Evolutionary conservation across 805 yeast genomes (phyloP).

Genomic region (Saturnispora hagleri): DNA sequence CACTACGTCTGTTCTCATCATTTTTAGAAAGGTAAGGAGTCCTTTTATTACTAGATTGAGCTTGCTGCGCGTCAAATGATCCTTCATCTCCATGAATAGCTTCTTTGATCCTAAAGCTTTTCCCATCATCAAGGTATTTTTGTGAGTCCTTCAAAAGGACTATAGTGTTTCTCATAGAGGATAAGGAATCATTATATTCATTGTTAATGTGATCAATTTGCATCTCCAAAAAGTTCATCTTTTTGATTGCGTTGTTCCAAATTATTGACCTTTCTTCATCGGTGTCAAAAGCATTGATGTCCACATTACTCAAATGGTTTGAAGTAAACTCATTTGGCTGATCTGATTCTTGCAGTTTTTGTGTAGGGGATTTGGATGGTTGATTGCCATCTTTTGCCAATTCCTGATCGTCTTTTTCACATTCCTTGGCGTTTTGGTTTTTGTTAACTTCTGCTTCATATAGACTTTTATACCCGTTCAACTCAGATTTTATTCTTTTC

Average conservation of each 20-base stretch:
- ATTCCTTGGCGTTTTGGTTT: not conserved
- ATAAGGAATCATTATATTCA: slow-evolving; percentile 14
- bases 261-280: slow-evolving; percentile 6
- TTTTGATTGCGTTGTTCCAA: slow-evolving; percentile 1
- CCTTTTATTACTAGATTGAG: not conserved
- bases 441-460: not conserved
- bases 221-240: slow-evolving; percentile 14
- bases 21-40: not conserved
- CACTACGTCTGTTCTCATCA: not conserved
- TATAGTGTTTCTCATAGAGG: slow-evolving; percentile 16
- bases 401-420: not conserved
- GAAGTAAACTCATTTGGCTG: not conserved
- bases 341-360: not conserved
- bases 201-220: slow-evolving; percentile 10
- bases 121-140: slow-evolving; percentile 11
- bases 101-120: not conserved
- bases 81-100: slow-evolving; percentile 2
- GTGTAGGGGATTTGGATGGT: not conserved
- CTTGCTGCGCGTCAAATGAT: not conserved
- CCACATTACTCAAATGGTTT: not conserved
- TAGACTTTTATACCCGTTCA: slow-evolving; percentile 3
- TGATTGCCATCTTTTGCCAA: not conserved
- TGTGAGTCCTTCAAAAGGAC: slow-evolving; percentile 15
- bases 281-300: not conserved
- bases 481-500: slow-evolving; percentile 3